Evolutionary conservation across 2,329 filamentous ascomycete species (phyloP).

Genomic region (Colletotrichum destructivum): DNA sequence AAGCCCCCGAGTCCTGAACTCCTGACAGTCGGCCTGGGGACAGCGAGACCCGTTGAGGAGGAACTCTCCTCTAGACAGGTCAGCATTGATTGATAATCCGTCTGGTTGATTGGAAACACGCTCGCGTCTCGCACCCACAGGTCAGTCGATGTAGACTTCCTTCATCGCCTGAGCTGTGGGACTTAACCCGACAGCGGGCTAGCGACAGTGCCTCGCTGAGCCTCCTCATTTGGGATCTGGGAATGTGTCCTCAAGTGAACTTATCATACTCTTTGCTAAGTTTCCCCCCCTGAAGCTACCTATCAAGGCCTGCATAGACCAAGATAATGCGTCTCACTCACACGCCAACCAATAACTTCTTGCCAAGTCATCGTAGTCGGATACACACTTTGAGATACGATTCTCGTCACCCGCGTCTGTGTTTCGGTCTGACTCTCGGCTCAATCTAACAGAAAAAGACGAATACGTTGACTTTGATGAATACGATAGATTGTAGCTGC

Average conservation of each 20-base stretch:
- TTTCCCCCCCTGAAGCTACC: not conserved
- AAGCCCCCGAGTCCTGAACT: slow-evolving; percentile 38
- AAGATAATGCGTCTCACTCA: not conserved
- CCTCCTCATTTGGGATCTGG: slow-evolving; percentile 2
- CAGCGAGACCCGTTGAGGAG: not conserved
- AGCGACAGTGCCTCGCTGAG: not conserved
- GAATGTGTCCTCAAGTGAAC: not conserved
- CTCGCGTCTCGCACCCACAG: not conserved
- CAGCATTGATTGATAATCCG: slow-evolving; percentile 11
- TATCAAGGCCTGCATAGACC: slow-evolving; percentile 18
- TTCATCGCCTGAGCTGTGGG: not conserved
- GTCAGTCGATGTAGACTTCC: slow-evolving; percentile 10
- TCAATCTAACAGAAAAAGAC: not conserved
- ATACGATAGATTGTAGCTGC: slow-evolving; percentile 3
- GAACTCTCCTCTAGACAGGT: not conserved
- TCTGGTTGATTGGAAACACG: slow-evolving; percentile 18
- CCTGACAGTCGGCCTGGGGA: too few relatives aligned
- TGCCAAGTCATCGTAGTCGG: slow-evolving; percentile 18
- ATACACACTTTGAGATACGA: slow-evolving; percentile 13
- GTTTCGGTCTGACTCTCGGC: not conserved
- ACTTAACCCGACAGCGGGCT: not conserved
- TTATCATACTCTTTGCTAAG: not conserved
- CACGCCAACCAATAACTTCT: not conserved
- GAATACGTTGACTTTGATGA: slow-evolving; percentile 16
- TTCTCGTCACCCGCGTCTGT: not conserved